These are phyloP conservation scores for Chlorella sorokiniana DNA, from an alignment of 139 green algal species.

Conservation along the genomic window DNA sequence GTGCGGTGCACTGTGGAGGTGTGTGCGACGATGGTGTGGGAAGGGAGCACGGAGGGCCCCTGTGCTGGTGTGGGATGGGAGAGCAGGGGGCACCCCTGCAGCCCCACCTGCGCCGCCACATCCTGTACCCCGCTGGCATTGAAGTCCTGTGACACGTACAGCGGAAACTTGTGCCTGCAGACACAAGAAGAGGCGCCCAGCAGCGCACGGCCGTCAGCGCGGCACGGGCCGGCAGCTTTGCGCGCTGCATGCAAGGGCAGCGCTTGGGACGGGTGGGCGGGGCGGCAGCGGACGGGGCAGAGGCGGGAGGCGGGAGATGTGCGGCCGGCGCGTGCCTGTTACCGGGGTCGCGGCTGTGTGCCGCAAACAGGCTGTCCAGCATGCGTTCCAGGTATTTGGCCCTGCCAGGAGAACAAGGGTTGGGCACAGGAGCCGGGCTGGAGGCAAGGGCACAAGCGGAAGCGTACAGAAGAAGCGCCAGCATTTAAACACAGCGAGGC, in stretches of 20 bases:
- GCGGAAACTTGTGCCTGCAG: conserved; percentile 55
- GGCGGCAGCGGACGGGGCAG: too few relatives aligned
- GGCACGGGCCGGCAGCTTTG: too few relatives aligned
- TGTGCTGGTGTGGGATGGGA: too few relatives aligned
- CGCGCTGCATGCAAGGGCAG: too few relatives aligned
- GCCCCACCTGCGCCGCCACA: conserved; percentile 8
- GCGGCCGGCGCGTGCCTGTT: conserved; percentile 45
- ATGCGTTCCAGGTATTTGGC: conserved; percentile 44
- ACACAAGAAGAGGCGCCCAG: background rate
- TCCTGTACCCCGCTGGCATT: conserved; percentile 28
- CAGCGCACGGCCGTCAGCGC: too few relatives aligned
- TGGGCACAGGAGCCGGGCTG: background rate
- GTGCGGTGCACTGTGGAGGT: too few relatives aligned
- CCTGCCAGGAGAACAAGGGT: background rate
- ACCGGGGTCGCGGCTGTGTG: conserved; percentile 15
- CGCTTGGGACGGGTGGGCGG: too few relatives aligned
- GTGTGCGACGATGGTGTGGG: too few relatives aligned
- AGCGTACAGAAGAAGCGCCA: background rate
- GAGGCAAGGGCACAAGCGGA: background rate
- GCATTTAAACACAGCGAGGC: background rate
- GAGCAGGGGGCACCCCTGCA: background rate
- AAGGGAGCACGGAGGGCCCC: too few relatives aligned
- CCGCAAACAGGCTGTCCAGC: conserved; percentile 37
- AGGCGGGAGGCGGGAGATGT: too few relatives aligned
- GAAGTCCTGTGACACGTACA: conserved; percentile 60